Percentiles rank a stretch among this genome's conserved stretches.
These are phyloP conservation scores for Vanderwaltozyma yarrowii DNA, from an alignment of 805 yeast genomes.

Conservation along the genomic window DNA sequence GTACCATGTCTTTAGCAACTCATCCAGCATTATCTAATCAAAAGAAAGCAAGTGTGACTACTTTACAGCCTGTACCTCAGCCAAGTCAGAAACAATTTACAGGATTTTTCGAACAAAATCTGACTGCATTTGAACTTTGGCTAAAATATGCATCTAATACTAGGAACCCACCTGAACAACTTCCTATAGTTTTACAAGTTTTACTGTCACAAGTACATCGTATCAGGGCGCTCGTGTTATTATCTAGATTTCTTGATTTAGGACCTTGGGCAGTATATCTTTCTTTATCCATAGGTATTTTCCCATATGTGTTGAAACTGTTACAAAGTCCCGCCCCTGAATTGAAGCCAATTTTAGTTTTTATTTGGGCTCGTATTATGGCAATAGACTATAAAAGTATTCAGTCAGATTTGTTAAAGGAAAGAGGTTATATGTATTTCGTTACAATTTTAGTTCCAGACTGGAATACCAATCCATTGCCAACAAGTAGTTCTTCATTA, in stretches of 20 bases:
- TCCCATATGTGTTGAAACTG: constrained; percentile 85
- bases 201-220: constrained; percentile 89
- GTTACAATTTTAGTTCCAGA: constrained; percentile 59
- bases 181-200: constrained; percentile 90
- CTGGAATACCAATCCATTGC: constrained; percentile 8
- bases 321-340: constrained; percentile 94
- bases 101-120: constrained; percentile 88
- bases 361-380: constrained; percentile 97
- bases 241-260: constrained; percentile 78
- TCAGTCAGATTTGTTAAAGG: constrained; percentile 86
- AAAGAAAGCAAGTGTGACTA: constrained; percentile 8
- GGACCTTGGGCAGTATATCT: constrained; percentile 98
- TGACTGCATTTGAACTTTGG: constrained; percentile 96
- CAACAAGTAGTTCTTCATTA: constrained; percentile 11
- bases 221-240: constrained; percentile 71
- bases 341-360: constrained; percentile 83
- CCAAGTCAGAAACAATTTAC: constrained; percentile 62
- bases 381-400: constrained; percentile 86
- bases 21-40: constrained; percentile 14
- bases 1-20: constrained; percentile 29
- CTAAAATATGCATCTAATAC: constrained; percentile 79
- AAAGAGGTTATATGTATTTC: constrained; percentile 82
- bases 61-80: constrained; percentile 10
- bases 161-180: constrained; percentile 84
- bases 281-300: constrained; percentile 88